Base-by-base conservation (phyloP, 2,329 filamentous ascomycete genomes). In the Ascochyta viciae-villosae region DNA sequence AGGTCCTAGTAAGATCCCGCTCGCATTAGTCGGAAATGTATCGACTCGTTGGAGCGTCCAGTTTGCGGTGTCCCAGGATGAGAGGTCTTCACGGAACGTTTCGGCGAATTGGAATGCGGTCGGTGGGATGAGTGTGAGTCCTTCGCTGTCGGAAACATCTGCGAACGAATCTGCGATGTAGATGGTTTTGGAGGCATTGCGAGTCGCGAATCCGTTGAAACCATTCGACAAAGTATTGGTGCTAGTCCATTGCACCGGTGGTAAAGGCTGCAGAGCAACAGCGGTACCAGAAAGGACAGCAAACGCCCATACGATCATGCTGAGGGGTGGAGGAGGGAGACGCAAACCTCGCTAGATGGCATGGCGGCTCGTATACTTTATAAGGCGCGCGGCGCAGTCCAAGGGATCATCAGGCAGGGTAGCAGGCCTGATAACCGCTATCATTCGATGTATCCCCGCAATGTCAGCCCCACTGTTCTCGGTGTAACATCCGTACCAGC, bases 61-160 rank as follows among this genome's bases (percentile, higher is more conserved):
- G 3, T 74, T 66, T 6, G 63, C 61, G 16, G 31, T 23, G 3
- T 47, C 77, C 75, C 1, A 80, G 78, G 3, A 80, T 51, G 72
- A 63, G 1, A 85, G 69, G 57, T 85, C 82, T 3, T 76, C 62
- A 22, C 70, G 63, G 53, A 84, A 83, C 0, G 76, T 79, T 16
- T 73, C 63, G 2, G 81, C 82, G 38, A 84, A 84, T 3, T 83
- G 78, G n/a, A 71, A 60, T 1, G 79, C 79, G 0, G 77, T 79
- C 0, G 82, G 82, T 1, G 82, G 82, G 39, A 84, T 83, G 8
- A 83, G 72, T 0, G 81, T 84, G 26, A 83, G 64, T 1, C 82
- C 82, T 45, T 77, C 69, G 0, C 72, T 70, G 50, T 85, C 82
- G 7, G 67, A 72, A 29, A 58, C 62, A 0, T 71, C 62, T 0